Base-by-base conservation (phyloP, 2,329 filamentous ascomycete species). In the Colletotrichum sublineola region DNA sequence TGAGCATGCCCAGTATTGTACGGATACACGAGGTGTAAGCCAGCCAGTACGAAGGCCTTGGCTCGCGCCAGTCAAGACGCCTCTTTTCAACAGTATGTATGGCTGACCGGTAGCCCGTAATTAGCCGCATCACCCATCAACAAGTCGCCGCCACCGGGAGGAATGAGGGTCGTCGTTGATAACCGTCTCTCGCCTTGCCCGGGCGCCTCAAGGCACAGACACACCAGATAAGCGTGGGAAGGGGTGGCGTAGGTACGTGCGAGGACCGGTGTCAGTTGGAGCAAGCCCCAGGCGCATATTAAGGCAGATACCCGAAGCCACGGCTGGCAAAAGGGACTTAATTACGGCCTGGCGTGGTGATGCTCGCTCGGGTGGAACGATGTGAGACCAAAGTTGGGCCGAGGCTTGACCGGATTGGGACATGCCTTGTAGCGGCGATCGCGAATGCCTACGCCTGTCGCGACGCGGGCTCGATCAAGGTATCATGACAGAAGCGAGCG, bases 231-330 rank as follows among this genome's bases (percentile, higher is more conserved):
- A 61, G 46, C 42, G 56, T 29, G 29, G 50, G 42, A 53, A 56
- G 48, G 57, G 36, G 38, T 11, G 29, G 36, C 6, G 15, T 36
- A 24, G 55, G 52, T n/a, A 53, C 55, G 42, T 15, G 52, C 48
- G 38, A 29, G 31, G 20, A 20, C 55, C 46, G 53, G 38, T 31
- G 36, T 69, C 67, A n/a, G 44, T 48, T 62, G 58, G 44, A 46
- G 36, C 33, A 60, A 40, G 65, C 44, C 58, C 33, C n/a, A 69
- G 60, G 60, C 61, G 66, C 69, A 69, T n/a, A 69, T 69, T 56
- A 55, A 69, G 69, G 55, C 66, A 72, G 66, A 69, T 64, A 65
- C 55, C 69, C 69, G 69, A 69, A 69, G 69, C 69, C 66, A 72
- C 53, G 38, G 40, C 55, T 55, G 66, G 60, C 52, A 55, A 46